These are phyloP conservation scores for Afroboletus lepidellus DNA, from an alignment of 1,284 basidiomycete species.

Conservation along the genomic window DNA sequence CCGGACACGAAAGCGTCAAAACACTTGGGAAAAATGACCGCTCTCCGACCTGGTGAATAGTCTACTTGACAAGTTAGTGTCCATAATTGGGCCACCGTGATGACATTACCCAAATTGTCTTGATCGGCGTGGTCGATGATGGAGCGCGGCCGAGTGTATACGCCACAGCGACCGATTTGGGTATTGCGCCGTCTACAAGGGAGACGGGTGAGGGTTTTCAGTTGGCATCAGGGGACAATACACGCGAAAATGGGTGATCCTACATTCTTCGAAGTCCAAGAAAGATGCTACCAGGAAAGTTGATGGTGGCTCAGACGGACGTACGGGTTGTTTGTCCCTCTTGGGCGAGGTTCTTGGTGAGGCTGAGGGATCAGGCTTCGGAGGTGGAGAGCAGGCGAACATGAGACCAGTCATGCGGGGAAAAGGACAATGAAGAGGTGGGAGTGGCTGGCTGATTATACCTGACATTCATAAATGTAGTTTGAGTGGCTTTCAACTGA, in stretches of 20 bases:
- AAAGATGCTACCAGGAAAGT: slow-evolving; percentile 53
- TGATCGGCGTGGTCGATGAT: slow-evolving; percentile 18
- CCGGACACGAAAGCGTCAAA: slow-evolving; percentile 41
- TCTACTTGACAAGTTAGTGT: slow-evolving; percentile 27
- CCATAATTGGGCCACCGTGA: slow-evolving; percentile 1
- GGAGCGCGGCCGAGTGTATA: slow-evolving; percentile 38
- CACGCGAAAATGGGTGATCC: slow-evolving; percentile 20
- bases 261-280: slow-evolving; percentile 63
- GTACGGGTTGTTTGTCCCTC: slow-evolving; percentile 30
- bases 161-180: slow-evolving; percentile 46
- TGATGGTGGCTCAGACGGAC: slow-evolving; percentile 29
- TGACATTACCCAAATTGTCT: slow-evolving; percentile 33
- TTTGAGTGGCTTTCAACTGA: slow-evolving; percentile 4
- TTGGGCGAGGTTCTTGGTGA: slow-evolving; percentile 34
- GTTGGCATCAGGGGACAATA: background rate
- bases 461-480: slow-evolving; percentile 30
- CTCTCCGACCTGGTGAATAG: slow-evolving; percentile 35
- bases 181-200: slow-evolving; percentile 44
- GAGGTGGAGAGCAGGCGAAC: slow-evolving; percentile 46
- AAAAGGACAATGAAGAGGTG: slow-evolving; percentile 39
- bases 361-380: slow-evolving; percentile 21
- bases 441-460: slow-evolving; percentile 45
- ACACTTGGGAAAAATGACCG: slow-evolving; percentile 43
- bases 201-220: slow-evolving; percentile 4
- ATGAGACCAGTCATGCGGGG: slow-evolving; percentile 42